Conservation (phyloP, 441 rosid species). For the Aquilaria agallochum region DNA sequence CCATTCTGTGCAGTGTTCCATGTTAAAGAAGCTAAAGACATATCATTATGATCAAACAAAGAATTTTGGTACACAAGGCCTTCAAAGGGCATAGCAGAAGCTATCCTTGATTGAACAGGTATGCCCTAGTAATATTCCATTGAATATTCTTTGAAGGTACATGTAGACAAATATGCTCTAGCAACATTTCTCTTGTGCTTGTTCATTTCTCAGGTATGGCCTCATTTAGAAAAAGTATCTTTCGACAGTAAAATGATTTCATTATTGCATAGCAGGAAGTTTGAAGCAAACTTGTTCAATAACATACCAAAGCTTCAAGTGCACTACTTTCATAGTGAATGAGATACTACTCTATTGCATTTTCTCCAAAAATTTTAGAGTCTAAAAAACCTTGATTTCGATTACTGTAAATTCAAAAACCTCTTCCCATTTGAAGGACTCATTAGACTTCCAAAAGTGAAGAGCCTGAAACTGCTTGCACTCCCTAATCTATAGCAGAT, state of each 20-base stretch:
- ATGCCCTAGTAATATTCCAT: neutral
- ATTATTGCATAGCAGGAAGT: constrained; percentile 7
- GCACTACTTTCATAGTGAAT: constrained; percentile 12
- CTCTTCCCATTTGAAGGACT: constrained; percentile 10
- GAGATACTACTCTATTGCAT: constrained; percentile 11
- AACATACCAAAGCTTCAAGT: constrained; percentile 6
- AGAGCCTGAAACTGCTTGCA: constrained; percentile 7
- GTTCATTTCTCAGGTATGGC: constrained; percentile 1
- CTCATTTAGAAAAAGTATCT: constrained; percentile 17
- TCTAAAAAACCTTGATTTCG: constrained; percentile 13
- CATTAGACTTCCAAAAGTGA: constrained; percentile 1
- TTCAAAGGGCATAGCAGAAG: neutral
- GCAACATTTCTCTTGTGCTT: neutral
- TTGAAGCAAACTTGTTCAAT: constrained; percentile 6
- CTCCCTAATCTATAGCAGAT: constrained; percentile 12
- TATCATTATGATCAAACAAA: constrained; percentile 5
- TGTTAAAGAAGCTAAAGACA: constrained; percentile 3
- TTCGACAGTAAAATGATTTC: constrained; percentile 6
- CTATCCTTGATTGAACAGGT: constrained; percentile 11
- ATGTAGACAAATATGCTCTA: constrained; percentile 5
- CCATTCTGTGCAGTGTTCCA: constrained; percentile 7
- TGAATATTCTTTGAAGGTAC: neutral
- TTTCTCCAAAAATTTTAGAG: constrained; percentile 13
- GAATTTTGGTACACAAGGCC: constrained; percentile 8
- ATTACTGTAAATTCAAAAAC: neutral